A percentile compares a stretch with the other conserved stretches of the same genome.
Conservation (phyloP, 345 rosid genomes). For the Lumnitzera littorea region DNA sequence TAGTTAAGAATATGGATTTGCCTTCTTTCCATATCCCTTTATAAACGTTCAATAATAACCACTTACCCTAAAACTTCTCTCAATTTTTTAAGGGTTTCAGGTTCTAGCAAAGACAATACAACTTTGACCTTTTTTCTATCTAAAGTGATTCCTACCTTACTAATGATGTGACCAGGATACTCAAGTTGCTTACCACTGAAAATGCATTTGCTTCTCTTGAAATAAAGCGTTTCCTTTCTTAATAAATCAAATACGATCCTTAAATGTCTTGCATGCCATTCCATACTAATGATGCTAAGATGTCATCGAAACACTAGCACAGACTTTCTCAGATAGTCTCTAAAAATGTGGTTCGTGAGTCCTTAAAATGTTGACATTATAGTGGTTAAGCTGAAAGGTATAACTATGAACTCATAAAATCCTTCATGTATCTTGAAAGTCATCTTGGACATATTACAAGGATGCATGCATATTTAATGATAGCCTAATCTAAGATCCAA, state of each 20-base stretch:
- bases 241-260: not conserved
- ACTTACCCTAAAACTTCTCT: not conserved
- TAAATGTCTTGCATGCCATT: not conserved
- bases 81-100: not conserved
- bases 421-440: too few species aligned
- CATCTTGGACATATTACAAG: too few species aligned
- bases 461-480: too few species aligned
- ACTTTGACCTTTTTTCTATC: not conserved
- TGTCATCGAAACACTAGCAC: not conserved
- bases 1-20: not conserved
- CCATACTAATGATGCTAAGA: not conserved
- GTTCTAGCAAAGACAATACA: not conserved
- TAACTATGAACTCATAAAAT: too few species aligned
- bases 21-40: too few species aligned
- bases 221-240: not conserved
- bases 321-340: too few species aligned
- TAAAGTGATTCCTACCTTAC: not conserved
- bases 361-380: not conserved
- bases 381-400: too few species aligned
- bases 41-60: not conserved
- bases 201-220: not conserved
- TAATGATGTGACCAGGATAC: constrained; percentile 1
- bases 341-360: not conserved
- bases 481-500: too few species aligned
- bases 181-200: not conserved